phyloP scores from a whole-genome alignment of 2,329 filamentous ascomycete genomes.

The Graphilbum sp. region DNA sequence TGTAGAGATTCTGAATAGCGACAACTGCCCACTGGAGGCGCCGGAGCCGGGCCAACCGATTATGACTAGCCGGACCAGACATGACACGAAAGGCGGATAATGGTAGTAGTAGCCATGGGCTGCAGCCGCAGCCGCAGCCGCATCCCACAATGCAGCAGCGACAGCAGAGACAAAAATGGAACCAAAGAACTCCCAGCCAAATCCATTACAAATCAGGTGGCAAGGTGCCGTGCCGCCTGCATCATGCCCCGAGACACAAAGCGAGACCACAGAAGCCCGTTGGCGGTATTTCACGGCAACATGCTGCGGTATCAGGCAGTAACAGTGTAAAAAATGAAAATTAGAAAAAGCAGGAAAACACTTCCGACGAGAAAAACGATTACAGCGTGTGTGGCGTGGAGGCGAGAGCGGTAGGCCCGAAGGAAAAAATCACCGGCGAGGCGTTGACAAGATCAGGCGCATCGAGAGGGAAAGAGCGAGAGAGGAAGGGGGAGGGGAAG shows the following conservation, averaged over 20 bases:
- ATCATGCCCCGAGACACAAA: not conserved
- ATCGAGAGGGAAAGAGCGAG: too few relatives aligned
- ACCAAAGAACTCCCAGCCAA: conserved; percentile 10
- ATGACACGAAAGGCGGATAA: not conserved
- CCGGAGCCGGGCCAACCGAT: conserved; percentile 5
- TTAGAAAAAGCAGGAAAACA: not conserved
- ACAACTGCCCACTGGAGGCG: not conserved
- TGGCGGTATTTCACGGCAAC: not conserved
- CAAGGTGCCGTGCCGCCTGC: conserved; percentile 1
- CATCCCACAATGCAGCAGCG: conserved; percentile 1
- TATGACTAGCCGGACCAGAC: conserved; percentile 4
- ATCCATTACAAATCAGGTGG: conserved; percentile 8
- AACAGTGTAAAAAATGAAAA: not conserved
- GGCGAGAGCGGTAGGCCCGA: too few relatives aligned
- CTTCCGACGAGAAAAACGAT: too few relatives aligned
- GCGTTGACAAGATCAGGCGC: too few relatives aligned
- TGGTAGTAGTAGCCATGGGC: conserved; percentile 1
- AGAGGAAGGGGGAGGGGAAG: too few relatives aligned
- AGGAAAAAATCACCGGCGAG: too few relatives aligned
- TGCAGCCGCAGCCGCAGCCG: conserved; percentile 1
- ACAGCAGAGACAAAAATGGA: conserved; percentile 6
- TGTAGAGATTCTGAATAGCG: not conserved
- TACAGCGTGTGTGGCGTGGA: too few relatives aligned
- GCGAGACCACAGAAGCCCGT: not conserved
- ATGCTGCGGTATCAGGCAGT: not conserved